A percentile compares a stretch with the other conserved stretches of the same genome.
Evolutionary conservation across 768 basidiomycete genomes (phyloP).

Genomic region (Ephemerocybe angulata): DNA sequence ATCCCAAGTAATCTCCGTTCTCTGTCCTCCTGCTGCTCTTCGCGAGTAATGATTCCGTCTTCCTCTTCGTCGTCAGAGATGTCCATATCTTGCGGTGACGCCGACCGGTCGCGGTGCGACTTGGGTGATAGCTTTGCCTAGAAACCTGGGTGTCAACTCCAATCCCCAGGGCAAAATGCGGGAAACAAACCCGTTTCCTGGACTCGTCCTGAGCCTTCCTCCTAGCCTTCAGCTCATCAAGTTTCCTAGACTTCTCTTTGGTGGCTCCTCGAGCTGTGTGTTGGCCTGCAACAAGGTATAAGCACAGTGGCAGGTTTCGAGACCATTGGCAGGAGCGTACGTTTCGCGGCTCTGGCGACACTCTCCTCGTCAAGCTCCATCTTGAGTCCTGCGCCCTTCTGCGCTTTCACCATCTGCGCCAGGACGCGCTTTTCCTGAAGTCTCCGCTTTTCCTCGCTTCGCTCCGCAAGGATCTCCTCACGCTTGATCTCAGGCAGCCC

Average conservation of each 20-base stretch:
- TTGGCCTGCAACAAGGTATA: conserved; percentile 48
- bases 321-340: conserved; percentile 30
- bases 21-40: conserved; percentile 71
- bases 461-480: conserved; percentile 78
- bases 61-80: conserved; percentile 84
- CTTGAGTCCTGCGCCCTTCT: conserved; percentile 36
- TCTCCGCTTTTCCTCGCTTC: conserved; percentile 77
- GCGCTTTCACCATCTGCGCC: conserved; percentile 68
- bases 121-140: conserved; percentile 39
- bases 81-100: conserved; percentile 84
- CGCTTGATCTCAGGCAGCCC: conserved; percentile 83
- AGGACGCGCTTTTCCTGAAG: conserved; percentile 68
- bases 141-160: conserved; percentile 19
- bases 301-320: conserved; percentile 18
- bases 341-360: conserved; percentile 73
- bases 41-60: conserved; percentile 72
- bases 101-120: conserved; percentile 67
- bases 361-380: conserved; percentile 43
- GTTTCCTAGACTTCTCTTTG: conserved; percentile 73
- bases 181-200: conserved; percentile 63
- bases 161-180: not conserved
- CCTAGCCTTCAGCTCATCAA: conserved; percentile 83
- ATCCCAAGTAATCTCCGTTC: conserved; percentile 43
- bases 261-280: conserved; percentile 70
- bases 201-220: conserved; percentile 83